Conservation (phyloP, 2,329 filamentous ascomycete species). For the Cucurbitaria berberidis region DNA sequence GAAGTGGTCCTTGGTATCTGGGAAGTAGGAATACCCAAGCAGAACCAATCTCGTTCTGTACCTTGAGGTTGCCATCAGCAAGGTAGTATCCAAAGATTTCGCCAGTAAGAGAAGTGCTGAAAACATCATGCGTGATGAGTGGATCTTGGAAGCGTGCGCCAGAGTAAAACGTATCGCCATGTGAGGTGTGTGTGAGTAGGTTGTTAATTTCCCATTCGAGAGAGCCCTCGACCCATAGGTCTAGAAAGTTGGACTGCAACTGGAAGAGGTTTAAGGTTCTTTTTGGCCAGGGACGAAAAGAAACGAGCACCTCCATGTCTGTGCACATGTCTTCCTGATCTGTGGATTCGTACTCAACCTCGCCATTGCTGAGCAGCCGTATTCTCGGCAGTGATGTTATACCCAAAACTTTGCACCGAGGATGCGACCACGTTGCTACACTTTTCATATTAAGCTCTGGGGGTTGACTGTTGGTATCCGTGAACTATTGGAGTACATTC, state of each 20-base stretch:
- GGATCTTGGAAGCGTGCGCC: constrained; percentile 1
- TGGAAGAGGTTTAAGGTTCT: constrained; percentile 13
- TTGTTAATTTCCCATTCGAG: constrained; percentile 23
- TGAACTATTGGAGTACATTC: no score
- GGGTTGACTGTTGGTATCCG: no score
- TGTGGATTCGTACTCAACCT: constrained; percentile 1
- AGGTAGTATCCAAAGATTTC: constrained; percentile 12
- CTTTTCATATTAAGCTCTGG: background rate
- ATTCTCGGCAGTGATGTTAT: constrained; percentile 7
- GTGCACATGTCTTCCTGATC: constrained; percentile 1
- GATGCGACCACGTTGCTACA: constrained; percentile 5
- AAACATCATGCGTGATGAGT: constrained; percentile 18
- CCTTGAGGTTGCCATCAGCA: constrained; percentile 14
- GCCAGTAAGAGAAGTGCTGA: constrained; percentile 14
- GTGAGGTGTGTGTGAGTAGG: constrained; percentile 15
- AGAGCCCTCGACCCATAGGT: constrained; percentile 8
- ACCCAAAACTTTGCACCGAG: constrained; percentile 3
- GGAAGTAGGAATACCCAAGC: constrained; percentile 9
- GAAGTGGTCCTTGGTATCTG: background rate
- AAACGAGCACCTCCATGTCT: constrained; percentile 11
- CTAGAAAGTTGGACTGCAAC: constrained; percentile 10
- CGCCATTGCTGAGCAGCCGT: constrained; percentile 1
- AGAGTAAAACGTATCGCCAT: constrained; percentile 11
- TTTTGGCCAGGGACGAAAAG: constrained; percentile 12
- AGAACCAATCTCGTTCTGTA: constrained; percentile 15